Percentiles rank a stretch among this genome's conserved stretches.
phyloP scores from a whole-genome alignment of 306 rosid genomes.

The Lathyrus aphaca region DNA sequence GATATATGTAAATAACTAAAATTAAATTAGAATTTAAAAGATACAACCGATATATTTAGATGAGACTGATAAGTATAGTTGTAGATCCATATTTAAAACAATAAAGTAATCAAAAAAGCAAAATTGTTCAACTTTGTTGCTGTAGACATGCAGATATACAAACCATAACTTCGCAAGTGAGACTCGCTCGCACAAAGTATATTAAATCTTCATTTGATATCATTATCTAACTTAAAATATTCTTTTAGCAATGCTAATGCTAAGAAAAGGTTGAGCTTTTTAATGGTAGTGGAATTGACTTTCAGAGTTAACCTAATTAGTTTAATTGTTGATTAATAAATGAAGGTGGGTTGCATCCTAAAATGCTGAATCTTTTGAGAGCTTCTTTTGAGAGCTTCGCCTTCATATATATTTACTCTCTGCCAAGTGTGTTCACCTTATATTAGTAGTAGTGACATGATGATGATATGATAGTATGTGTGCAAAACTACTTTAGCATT shows the following conservation, averaged over 20 bases:
- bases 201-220: slow-evolving; percentile 12
- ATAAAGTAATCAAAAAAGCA: slow-evolving; percentile 22
- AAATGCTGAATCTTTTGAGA: slow-evolving; percentile 8
- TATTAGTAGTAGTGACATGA: slow-evolving; percentile 13
- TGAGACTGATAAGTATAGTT: background rate
- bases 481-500: background rate
- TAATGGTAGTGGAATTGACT: slow-evolving; percentile 11
- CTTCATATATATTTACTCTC: slow-evolving; percentile 23
- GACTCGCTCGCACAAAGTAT: background rate
- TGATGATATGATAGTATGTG: background rate
- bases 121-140: background rate
- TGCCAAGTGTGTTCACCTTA: slow-evolving; percentile 6
- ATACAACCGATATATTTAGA: slow-evolving; percentile 13
- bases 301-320: slow-evolving; percentile 21
- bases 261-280: background rate
- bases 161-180: background rate
- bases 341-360: slow-evolving; percentile 14
- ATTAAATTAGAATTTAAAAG: slow-evolving; percentile 12
- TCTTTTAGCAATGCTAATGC: slow-evolving; percentile 23
- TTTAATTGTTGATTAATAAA: slow-evolving; percentile 26
- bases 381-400: slow-evolving; percentile 16
- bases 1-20: slow-evolving; percentile 29
- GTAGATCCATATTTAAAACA: slow-evolving; percentile 14
- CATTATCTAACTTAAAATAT: slow-evolving; percentile 12
- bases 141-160: slow-evolving; percentile 13